A percentile compares a stretch with the other conserved stretches of the same genome.
Evolutionary conservation across 2,329 filamentous ascomycete genomes (phyloP).

Genomic region (Catunica adiposa): DNA sequence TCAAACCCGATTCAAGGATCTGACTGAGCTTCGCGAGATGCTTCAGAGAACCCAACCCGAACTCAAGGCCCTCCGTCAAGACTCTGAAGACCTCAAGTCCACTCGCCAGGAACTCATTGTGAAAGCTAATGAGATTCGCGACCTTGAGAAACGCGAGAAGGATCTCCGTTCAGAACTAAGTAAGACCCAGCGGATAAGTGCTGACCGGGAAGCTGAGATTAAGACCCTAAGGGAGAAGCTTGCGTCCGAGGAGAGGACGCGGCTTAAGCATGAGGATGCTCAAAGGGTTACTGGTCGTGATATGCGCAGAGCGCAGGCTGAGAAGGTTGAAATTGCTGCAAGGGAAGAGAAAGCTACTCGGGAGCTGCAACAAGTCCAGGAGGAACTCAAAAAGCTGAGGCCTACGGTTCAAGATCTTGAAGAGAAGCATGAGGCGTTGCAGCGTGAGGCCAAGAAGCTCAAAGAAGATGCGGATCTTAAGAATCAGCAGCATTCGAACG

Average conservation of each 20-base stretch:
- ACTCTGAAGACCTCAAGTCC: conserved; percentile 57
- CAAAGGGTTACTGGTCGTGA: conserved; percentile 60
- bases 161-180: conserved; percentile 62
- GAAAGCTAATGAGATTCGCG: conserved; percentile 45
- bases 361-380: conserved; percentile 55
- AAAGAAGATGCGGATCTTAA: conserved; percentile 74
- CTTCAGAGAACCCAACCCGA: conserved; percentile 78
- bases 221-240: conserved; percentile 64
- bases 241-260: conserved; percentile 52
- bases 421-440: conserved; percentile 51
- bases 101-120: conserved; percentile 56
- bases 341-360: conserved; percentile 52
- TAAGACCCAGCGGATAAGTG: conserved; percentile 49
- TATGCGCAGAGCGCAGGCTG: conserved; percentile 58
- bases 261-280: conserved; percentile 62
- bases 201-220: conserved; percentile 64
- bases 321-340: conserved; percentile 62
- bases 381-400: conserved; percentile 53
- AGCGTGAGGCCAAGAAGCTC: conserved; percentile 48
- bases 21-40: conserved; percentile 63
- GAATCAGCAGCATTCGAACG: conserved; percentile 67
- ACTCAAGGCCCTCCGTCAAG: conserved; percentile 58
- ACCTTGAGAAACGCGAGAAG: conserved; percentile 67
- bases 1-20: conserved; percentile 72
- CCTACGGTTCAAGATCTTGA: conserved; percentile 51